Base-by-base conservation (phyloP, 2,329 filamentous ascomycete genomes). In the Alternaria gaisen region DNA sequence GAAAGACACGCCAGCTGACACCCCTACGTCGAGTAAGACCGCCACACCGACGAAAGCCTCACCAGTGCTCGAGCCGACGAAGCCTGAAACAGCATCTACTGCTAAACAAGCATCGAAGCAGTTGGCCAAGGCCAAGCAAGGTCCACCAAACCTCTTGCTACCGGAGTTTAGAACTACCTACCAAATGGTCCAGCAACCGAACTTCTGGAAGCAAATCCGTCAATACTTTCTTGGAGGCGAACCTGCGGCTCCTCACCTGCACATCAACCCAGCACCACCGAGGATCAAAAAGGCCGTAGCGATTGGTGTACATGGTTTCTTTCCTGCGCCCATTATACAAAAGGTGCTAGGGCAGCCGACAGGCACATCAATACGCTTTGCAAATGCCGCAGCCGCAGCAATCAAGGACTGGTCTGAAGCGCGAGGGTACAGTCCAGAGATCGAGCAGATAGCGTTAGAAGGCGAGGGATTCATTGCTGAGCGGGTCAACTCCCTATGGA, bases 291-390 rank as follows among this genome's bases (percentile, higher is more conserved):
- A 91, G 67, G 95, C 95, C 12, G 85, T 99, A 5, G 93, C 94
- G 1, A 97, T 99, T 67, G 95, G 95, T 40, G 88, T 99, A 1
- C 95, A 99, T 77, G 95, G 95, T 0, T 91, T 97, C 61, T 97
- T 98, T 67, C 95, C 95, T 1, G 93, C 93, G 0, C 88, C 91
- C 0, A 87, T 96, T 42, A 85, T 99, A 36, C 90, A 95, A n/a
- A 91, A 90, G 20, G 91, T 99, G 68, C 90, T 98, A 16, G 95
- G 95, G 0, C 94, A 97, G 70, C 95, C 95, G 0, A 99, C 94
- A 0, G 95, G 95, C 6, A 99, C 95, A 1, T 98, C 94, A 0
- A 88, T 98, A 58, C 90, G 93, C 41, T 99, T 99, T 74, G 93
- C 94, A 10, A 94, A 91, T 65, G 90, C 94, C 72, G 91, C 91